Percentiles rank a stretch among this genome's conserved stretches.
phyloP scores from a whole-genome alignment of 75 land plant genomes.

The Cryptomeria japonica region DNA sequence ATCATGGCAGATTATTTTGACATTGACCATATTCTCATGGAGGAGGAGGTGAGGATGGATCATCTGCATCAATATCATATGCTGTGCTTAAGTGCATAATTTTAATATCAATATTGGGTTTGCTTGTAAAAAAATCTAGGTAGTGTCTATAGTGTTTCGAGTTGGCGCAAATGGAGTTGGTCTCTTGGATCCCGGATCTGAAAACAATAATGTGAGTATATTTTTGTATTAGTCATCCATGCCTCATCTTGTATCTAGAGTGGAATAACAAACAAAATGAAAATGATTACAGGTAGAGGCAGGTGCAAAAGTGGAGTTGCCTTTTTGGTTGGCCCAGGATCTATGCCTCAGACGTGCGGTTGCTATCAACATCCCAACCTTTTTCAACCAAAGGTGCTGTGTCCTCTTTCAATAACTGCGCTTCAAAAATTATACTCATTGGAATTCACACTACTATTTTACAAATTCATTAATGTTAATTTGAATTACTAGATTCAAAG shows the following conservation, averaged over 20 bases:
- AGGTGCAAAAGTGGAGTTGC: conserved; percentile 84
- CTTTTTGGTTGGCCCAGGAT: conserved; percentile 90
- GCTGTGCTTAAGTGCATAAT: not conserved
- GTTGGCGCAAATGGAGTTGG: conserved; percentile 79
- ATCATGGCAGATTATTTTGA: conserved; percentile 72
- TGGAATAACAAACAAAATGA: not conserved
- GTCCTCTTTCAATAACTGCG: not conserved
- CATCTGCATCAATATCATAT: not conserved
- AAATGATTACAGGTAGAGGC: conserved; percentile 56
- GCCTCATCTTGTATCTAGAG: not conserved
- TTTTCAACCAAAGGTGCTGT: conserved; percentile 65
- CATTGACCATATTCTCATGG: conserved; percentile 75
- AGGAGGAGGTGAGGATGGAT: conserved; percentile 69
- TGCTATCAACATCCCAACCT: conserved; percentile 60
- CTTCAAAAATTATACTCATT: not conserved
- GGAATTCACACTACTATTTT: not conserved
- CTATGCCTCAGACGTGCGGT: conserved; percentile 63
- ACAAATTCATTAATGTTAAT: not conserved
- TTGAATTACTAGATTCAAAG: not conserved
- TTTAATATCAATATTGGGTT: not conserved
- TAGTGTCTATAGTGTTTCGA: conserved; percentile 64
- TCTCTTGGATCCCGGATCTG: conserved; percentile 83
- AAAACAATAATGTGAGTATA: conserved; percentile 63
- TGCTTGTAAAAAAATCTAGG: conserved; percentile 28
- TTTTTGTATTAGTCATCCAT: not conserved